phyloP scores from a whole-genome alignment of 176 grass and related monocot genomes.

The Musa schizocarpa region DNA sequence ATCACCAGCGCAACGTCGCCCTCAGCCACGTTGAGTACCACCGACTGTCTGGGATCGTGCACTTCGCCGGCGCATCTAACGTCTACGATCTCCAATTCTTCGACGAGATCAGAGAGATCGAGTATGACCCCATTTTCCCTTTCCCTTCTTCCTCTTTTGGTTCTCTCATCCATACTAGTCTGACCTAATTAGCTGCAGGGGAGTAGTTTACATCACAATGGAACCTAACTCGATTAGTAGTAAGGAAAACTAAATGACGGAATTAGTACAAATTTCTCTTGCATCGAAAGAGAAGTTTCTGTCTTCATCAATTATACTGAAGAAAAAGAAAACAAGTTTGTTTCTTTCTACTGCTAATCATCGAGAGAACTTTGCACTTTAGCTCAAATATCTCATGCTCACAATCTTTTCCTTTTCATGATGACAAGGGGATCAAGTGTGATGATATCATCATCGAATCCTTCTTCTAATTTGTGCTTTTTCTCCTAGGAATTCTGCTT shows the following conservation, averaged over 20 bases:
- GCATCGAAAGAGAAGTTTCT: not conserved
- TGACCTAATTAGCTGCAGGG: too few relatives aligned
- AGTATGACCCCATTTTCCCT: conserved; percentile 12
- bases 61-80: conserved; percentile 30
- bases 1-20: conserved; percentile 34
- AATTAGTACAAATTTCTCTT: not conserved
- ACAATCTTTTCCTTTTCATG: too few relatives aligned
- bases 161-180: not conserved
- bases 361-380: too few relatives aligned
- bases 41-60: conserved; percentile 28
- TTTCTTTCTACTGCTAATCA: too few relatives aligned
- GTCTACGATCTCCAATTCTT: conserved; percentile 36
- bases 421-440: too few relatives aligned
- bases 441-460: too few relatives aligned
- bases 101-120: conserved; percentile 31
- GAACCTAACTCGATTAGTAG: too few relatives aligned
- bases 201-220: too few relatives aligned
- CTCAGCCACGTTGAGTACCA: conserved; percentile 37
- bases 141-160: not conserved
- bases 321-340: not conserved
- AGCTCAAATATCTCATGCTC: too few relatives aligned
- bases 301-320: not conserved
- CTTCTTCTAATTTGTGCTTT: not conserved
- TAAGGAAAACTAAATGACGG: not conserved
- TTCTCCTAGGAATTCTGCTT: not conserved